A percentile compares a stretch with the other conserved stretches of the same genome.
These are phyloP conservation scores for Aspergillus pseudoterreus DNA, from an alignment of 2,329 filamentous ascomycete species.

Conservation along the genomic window DNA sequence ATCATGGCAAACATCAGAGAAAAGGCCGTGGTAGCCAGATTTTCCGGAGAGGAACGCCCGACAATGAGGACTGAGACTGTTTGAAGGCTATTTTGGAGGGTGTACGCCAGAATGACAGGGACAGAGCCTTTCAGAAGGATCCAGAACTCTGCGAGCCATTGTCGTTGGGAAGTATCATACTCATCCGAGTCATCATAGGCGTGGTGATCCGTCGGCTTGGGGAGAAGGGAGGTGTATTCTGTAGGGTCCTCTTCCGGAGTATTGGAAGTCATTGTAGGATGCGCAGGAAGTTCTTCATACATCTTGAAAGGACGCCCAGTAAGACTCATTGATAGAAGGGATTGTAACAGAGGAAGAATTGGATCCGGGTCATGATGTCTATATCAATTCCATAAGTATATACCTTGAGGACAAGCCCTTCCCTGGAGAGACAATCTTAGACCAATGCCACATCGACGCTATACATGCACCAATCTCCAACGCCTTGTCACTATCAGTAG, in stretches of 20 bases:
- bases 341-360: background rate
- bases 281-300: slow-evolving; percentile 4
- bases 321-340: background rate
- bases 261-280: background rate
- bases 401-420: background rate
- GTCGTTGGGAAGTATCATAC: slow-evolving; percentile 28
- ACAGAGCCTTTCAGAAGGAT: slow-evolving; percentile 66
- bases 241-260: slow-evolving; percentile 4
- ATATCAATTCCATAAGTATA: background rate
- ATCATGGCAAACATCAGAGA: slow-evolving; percentile 94
- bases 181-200: slow-evolving; percentile 33
- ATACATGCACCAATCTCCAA: background rate
- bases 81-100: slow-evolving; percentile 79
- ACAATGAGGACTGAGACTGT: slow-evolving; percentile 78
- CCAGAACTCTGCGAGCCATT: slow-evolving; percentile 56
- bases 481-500: background rate
- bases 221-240: slow-evolving; percentile 28
- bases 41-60: slow-evolving; percentile 73
- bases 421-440: background rate
- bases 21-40: slow-evolving; percentile 77
- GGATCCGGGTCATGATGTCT: background rate
- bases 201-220: slow-evolving; percentile 20
- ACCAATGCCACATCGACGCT: background rate
- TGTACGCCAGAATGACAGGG: slow-evolving; percentile 80
- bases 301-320: background rate